Base-by-base conservation (phyloP, 2,329 filamentous ascomycete species). In the Ascochyta koolunga region DNA sequence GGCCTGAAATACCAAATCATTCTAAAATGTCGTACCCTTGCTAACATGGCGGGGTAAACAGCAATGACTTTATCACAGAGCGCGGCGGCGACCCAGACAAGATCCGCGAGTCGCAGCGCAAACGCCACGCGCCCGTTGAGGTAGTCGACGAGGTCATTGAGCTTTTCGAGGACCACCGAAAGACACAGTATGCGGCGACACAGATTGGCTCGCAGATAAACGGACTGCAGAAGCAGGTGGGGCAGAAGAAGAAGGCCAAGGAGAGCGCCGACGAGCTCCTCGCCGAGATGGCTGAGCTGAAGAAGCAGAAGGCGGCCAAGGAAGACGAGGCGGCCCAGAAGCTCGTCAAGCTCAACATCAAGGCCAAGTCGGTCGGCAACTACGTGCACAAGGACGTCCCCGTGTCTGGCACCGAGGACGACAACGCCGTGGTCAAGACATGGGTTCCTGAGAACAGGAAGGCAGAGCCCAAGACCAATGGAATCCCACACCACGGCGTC, bases 401-500 rank as follows among this genome's bases (percentile, higher is more conserved):
- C 10, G 79, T 95, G 60, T 91, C 87, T 77, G 83, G 92, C 70
- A 91, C 90, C 72, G 92, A 96, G 84, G 92, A 95, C 74, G 85
- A 96, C 81, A 98, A 99, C 76, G 81, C 80, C 36, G 76, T 92
- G 27, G 81, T 90, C 65, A 85, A 87, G 68, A 89, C 83, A 25
- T 99, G 93, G 93, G 84, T 86, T 5, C 93, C 93, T 0, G 87
- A 91, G 63, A 88, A 87, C 47, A 83, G 88, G 54, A 83, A 79
- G 19, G 85, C 90, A 42, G 86, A 92, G 77, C 91, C 92, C 81
- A 93, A 93, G 82, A 85, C 86, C 66, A 83, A 89, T 53, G 84
- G 81, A 59, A 88, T 98, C 58, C 96, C 93, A 45, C 95, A 99
- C 76, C 95, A 99, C 76, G 93, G 98, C 74, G 92, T 99, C 49